These are phyloP conservation scores for Grosmannia huntii DNA, from an alignment of 2,329 filamentous ascomycete genomes.

Conservation along the genomic window DNA sequence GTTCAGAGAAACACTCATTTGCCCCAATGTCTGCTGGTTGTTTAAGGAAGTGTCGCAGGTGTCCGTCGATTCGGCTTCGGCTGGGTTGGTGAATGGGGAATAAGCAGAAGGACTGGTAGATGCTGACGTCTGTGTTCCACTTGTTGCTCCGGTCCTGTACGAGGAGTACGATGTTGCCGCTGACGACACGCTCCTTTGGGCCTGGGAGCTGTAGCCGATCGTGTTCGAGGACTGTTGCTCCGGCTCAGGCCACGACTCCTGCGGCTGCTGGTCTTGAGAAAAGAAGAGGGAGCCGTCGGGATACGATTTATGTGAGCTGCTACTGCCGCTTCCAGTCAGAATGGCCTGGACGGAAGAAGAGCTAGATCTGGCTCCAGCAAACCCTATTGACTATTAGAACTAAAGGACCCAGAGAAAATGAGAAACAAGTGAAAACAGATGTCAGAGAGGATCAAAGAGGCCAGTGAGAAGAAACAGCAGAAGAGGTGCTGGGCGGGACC, in stretches of 20 bases:
- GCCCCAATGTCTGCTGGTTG: constrained; percentile 2
- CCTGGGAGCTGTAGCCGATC: not conserved
- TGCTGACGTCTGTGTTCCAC: not conserved
- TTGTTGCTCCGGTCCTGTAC: not conserved
- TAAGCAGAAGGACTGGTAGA: not conserved
- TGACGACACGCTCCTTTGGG: not conserved
- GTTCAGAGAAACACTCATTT: constrained; percentile 9
- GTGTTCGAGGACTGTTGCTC: not conserved
- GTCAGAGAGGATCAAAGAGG: not conserved
- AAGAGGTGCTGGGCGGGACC: not conserved
- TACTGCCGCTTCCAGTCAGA: too few relatives aligned
- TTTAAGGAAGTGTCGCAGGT: not conserved
- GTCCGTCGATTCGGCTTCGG: not conserved
- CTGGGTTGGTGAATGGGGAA: not conserved
- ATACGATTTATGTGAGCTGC: not conserved
- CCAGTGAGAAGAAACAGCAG: not conserved
- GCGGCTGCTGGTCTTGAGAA: not conserved
- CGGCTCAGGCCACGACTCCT: not conserved
- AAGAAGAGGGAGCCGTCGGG: not conserved
- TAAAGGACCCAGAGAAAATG: not conserved
- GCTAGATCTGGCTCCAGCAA: constrained; percentile 1
- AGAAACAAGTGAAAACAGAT: not conserved
- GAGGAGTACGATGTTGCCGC: not conserved
- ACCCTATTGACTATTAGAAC: not conserved
- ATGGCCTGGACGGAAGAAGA: not conserved